Evolutionary conservation across 2,329 filamentous ascomycete genomes (phyloP).

Genomic region (Xylaria sp.): DNA sequence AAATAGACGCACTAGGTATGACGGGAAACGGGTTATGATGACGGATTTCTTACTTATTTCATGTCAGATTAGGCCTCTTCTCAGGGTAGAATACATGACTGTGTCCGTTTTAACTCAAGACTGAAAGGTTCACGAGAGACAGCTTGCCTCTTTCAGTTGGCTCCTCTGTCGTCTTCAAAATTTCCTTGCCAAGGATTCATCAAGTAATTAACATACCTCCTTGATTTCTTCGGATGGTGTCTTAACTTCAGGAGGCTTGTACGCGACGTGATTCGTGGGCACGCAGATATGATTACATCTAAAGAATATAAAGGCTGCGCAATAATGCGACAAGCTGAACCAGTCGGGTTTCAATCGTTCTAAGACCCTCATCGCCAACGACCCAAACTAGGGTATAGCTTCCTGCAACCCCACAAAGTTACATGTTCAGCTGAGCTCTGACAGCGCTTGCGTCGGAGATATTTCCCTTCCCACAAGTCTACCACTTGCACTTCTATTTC

Average conservation of each 20-base stretch:
- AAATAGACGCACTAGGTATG: not conserved
- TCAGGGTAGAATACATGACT: slow-evolving; percentile 1
- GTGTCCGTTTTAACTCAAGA: not conserved
- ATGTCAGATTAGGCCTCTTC: not conserved
- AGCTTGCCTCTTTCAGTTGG: not conserved
- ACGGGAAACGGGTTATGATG: slow-evolving; percentile 23
- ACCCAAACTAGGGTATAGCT: not conserved
- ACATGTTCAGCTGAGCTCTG: slow-evolving; percentile 21
- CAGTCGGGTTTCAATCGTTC: not conserved
- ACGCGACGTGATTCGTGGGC: not conserved
- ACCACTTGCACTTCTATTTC: not conserved
- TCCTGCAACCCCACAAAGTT: slow-evolving; percentile 13
- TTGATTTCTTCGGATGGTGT: not conserved
- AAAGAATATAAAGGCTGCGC: not conserved
- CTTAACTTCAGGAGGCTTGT: not conserved
- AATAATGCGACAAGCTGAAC: not conserved
- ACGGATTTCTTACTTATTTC: slow-evolving; percentile 8
- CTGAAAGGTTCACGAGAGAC: not conserved
- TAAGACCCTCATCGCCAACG: not conserved
- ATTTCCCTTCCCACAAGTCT: slow-evolving; percentile 19
- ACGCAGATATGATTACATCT: not conserved
- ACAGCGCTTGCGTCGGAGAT: slow-evolving; percentile 9
- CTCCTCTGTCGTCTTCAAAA: not conserved
- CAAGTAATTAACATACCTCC: not conserved
- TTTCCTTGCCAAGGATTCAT: not conserved